phyloP scores from a whole-genome alignment of 805 yeast genomes.

The Yarrowia porcina region DNA sequence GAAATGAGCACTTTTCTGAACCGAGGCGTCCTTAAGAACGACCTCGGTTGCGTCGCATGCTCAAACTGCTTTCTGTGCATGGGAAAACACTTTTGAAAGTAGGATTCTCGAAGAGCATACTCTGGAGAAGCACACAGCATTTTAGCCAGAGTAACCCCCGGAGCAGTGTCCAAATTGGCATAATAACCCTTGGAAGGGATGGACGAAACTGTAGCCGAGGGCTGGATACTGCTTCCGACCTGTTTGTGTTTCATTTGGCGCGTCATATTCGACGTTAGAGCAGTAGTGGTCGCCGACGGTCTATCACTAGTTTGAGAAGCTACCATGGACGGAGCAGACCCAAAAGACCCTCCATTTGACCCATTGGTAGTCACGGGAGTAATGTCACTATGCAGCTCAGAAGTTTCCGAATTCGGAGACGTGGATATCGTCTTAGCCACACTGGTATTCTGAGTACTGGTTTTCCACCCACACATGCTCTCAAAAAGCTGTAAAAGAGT shows the following conservation, averaged over 20 bases:
- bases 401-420: not conserved
- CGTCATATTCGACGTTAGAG: not conserved
- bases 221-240: not conserved
- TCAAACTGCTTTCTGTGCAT: conserved; percentile 62
- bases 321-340: not conserved
- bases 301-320: not conserved
- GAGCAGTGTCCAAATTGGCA: not conserved
- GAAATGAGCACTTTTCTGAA: conserved; percentile 48
- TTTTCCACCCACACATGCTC: not conserved
- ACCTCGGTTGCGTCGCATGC: conserved; percentile 51
- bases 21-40: conserved; percentile 49
- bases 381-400: not conserved
- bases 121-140: not conserved
- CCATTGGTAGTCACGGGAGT: conserved; percentile 10
- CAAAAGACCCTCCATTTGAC: not conserved
- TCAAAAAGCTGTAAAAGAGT: not conserved
- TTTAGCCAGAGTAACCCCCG: not conserved
- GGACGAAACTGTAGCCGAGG: not conserved
- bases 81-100: conserved; percentile 79
- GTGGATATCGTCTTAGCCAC: not conserved
- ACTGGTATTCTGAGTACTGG: too few relatives aligned
- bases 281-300: not conserved
- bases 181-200: not conserved
- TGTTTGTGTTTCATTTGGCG: not conserved
- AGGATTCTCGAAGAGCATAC: conserved; percentile 35